A percentile compares a stretch with the other conserved stretches of the same genome.
These are phyloP conservation scores for Neoboletus brunneissimus DNA, from an alignment of 768 basidiomycete species.

Conservation along the genomic window DNA sequence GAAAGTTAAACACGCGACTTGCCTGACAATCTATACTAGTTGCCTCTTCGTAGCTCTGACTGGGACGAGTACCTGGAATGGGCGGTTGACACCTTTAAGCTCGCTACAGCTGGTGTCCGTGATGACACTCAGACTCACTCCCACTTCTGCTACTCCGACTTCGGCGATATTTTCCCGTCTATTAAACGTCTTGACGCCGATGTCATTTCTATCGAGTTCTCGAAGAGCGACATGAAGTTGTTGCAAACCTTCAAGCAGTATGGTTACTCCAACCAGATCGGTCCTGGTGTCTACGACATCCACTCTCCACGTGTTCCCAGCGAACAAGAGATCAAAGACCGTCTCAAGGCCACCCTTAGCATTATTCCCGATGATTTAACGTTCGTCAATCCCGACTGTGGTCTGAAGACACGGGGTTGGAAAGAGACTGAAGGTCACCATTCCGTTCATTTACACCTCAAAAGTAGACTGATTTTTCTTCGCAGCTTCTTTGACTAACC, in stretches of 20 bases:
- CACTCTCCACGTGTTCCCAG: conserved; percentile 98
- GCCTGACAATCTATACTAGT: conserved; percentile 37
- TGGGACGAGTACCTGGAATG: conserved; percentile 96
- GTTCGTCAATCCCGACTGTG: conserved; percentile 97
- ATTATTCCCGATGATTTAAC: conserved; percentile 79
- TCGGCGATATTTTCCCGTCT: conserved; percentile 97
- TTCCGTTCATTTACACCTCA: not conserved
- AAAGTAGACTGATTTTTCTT: conserved; percentile 9
- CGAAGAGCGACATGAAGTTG: conserved; percentile 98
- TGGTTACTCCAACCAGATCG: conserved; percentile 96
- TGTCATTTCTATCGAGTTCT: conserved; percentile 98
- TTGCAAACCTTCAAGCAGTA: conserved; percentile 92
- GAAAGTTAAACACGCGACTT: not conserved
- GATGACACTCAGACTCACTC: conserved; percentile 96
- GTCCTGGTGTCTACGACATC: conserved; percentile 98
- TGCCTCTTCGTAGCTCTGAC: conserved; percentile 93
- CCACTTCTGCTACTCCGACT: conserved; percentile 99
- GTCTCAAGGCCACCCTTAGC: conserved; percentile 78
- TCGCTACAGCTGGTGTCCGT: conserved; percentile 92
- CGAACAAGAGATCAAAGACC: conserved; percentile 91
- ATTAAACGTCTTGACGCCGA: conserved; percentile 97
- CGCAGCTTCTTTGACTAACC: conserved; percentile 71
- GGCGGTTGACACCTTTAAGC: conserved; percentile 99
- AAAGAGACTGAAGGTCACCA: conserved; percentile 83
- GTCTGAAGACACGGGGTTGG: conserved; percentile 98